Evolutionary conservation across 768 basidiomycete species (phyloP).

Genomic region (Podaxis sp.): DNA sequence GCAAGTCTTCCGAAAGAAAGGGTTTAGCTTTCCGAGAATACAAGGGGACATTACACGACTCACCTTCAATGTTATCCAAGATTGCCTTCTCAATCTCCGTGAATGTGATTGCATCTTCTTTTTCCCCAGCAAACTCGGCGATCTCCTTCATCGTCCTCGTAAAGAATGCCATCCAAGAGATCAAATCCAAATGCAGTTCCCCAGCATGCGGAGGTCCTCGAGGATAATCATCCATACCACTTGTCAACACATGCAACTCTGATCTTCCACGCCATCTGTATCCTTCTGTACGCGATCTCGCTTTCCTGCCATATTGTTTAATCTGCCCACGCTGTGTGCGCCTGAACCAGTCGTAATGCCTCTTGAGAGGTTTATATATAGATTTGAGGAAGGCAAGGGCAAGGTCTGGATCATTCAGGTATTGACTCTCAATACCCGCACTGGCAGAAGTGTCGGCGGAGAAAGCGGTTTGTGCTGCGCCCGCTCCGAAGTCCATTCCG

Average conservation of each 20-base stretch:
- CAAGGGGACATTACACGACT: slow-evolving; percentile 13
- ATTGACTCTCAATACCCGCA: slow-evolving; percentile 33
- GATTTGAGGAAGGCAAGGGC: slow-evolving; percentile 70
- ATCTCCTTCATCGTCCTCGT: slow-evolving; percentile 91
- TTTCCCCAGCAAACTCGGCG: slow-evolving; percentile 81
- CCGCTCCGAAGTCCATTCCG: slow-evolving; percentile 61
- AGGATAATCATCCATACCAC: slow-evolving; percentile 97
- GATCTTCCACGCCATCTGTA: slow-evolving; percentile 96
- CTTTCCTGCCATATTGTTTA: slow-evolving; percentile 82
- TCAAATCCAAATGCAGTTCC: slow-evolving; percentile 90
- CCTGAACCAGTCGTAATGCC: slow-evolving; percentile 97
- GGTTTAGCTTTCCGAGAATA: background rate
- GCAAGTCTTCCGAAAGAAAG: slow-evolving; percentile 59
- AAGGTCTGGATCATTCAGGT: slow-evolving; percentile 58
- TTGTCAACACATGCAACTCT: slow-evolving; percentile 83
- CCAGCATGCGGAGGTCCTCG: slow-evolving; percentile 86
- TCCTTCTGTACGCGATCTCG: slow-evolving; percentile 85
- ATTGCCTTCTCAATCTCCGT: slow-evolving; percentile 77
- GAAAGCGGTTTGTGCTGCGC: slow-evolving; percentile 57
- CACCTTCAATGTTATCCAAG: slow-evolving; percentile 83
- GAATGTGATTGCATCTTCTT: slow-evolving; percentile 81
- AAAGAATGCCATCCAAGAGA: slow-evolving; percentile 97
- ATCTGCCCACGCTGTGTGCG: slow-evolving; percentile 93
- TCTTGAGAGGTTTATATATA: slow-evolving; percentile 81
- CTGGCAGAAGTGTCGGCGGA: slow-evolving; percentile 10